These are phyloP conservation scores for Cicer yamashitae DNA, from an alignment of 306 rosid genomes.

Conservation along the genomic window DNA sequence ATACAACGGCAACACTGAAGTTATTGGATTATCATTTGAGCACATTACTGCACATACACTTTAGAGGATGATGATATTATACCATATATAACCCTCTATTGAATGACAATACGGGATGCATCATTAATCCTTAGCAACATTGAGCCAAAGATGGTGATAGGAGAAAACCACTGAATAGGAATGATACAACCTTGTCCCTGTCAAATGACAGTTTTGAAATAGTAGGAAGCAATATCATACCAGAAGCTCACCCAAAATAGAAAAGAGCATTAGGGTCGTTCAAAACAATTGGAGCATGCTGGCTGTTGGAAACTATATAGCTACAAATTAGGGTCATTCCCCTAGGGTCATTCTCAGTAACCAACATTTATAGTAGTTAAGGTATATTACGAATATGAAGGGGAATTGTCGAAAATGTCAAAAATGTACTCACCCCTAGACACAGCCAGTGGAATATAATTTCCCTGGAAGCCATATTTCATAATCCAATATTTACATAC, in stretches of 20 bases:
- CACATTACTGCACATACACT: not conserved
- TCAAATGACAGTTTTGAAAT: conserved; percentile 19
- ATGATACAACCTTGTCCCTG: conserved; percentile 1
- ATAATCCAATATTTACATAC: conserved; percentile 35
- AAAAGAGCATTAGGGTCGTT: not conserved
- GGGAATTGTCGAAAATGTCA: conserved; percentile 28
- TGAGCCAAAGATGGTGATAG: not conserved
- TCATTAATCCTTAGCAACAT: not conserved
- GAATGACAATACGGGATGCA: not conserved
- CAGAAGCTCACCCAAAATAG: conserved; percentile 10
- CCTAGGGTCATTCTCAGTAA: conserved; percentile 7
- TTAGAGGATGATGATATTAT: not conserved
- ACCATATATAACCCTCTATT: not conserved
- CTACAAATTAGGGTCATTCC: not conserved
- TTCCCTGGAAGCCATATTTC: conserved; percentile 36
- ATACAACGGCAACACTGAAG: not conserved
- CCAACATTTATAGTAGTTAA: conserved; percentile 22
- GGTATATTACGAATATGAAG: conserved; percentile 9
- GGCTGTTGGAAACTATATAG: conserved; percentile 10
- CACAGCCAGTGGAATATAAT: conserved; percentile 20
- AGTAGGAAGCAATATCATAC: conserved; percentile 12
- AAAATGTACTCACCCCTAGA: conserved; percentile 41
- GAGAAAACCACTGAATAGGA: conserved; percentile 5
- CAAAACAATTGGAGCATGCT: not conserved
- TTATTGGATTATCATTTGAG: not conserved